Evolutionary conservation across 768 basidiomycete genomes (phyloP), one percentile per base, ranked within the genome.

Genomic region (Mycena galopus): DNA sequence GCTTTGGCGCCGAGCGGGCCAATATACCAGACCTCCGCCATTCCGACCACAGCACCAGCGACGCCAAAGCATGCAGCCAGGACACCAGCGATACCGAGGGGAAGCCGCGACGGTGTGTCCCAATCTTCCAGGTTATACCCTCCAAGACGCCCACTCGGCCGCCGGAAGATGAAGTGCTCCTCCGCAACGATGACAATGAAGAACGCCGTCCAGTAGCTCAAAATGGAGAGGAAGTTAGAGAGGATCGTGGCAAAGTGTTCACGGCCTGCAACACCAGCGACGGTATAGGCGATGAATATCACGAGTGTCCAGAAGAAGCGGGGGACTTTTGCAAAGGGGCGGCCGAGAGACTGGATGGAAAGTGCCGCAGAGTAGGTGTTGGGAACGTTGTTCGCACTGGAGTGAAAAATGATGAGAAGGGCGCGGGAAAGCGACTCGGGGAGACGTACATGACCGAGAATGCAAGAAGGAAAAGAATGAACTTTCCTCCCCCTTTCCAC

Each of bases 61-160:
- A 86, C 84, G 12, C 88, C 88, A 63, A 83, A 87, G 69, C 81
- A 84, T 29, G 80, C 84, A 0, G 88, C 88, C 47, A 85, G 72
- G 1, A 89, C 75, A 29, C 86, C 89, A 0, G 89, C 88, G 12
- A 84, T 65, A 8, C 89, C 89, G 0, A 86, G 55, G 0, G 88
- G 88, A 21, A 90, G 83, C 55, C 85, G 86, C 30, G 29, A 56
- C 7, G 84, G 83, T 1, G 73, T 76, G 67, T 89, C 88, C 81
- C 86, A 89, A 63, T 84, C 87, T 17, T 82, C 80, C 65, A 89
- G 67, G 71, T 89, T 85, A 71, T 89, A 90, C n/a, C 88, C 89
- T 2, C 85, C 86, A 10, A 88, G 75, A 2, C 75, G 75, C 14
- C 87, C 85, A 0, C 80, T 77, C 53, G 74, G 77, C 8, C 84